phyloP scores from a whole-genome alignment of 441 rosid genomes.

The Pelargonium myrrhifolium region DNA sequence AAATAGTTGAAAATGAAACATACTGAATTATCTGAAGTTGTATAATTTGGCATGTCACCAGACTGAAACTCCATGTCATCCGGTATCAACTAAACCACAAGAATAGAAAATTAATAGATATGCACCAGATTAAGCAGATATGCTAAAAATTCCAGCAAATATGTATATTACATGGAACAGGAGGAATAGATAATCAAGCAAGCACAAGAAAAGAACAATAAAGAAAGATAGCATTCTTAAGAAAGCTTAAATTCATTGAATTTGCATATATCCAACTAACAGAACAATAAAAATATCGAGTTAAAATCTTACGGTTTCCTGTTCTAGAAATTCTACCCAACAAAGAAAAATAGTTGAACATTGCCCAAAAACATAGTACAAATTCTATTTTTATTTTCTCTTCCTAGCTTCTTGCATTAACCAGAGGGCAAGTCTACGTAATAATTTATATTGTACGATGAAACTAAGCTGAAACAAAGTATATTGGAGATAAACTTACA shows the following conservation, averaged over 20 bases:
- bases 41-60: slow-evolving; percentile 86
- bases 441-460: too few species aligned
- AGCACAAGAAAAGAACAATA: background rate
- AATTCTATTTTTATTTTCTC: background rate
- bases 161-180: background rate
- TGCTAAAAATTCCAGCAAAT: background rate
- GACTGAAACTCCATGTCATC: slow-evolving; percentile 95
- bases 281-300: background rate
- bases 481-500: slow-evolving; percentile 32
- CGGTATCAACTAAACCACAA: slow-evolving; percentile 60
- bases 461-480: slow-evolving; percentile 6
- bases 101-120: background rate
- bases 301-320: background rate
- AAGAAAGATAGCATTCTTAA: background rate
- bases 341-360: background rate
- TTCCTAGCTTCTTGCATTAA: background rate
- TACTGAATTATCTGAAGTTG: slow-evolving; percentile 88
- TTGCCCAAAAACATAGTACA: background rate
- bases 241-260: background rate
- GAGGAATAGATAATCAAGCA: background rate
- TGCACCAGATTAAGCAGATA: background rate
- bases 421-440: background rate
- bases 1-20: slow-evolving; percentile 15
- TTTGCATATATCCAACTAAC: background rate
- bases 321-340: background rate